Base-by-base conservation (phyloP, 805 yeast species). In the Hanseniaspora mollemarum region DNA sequence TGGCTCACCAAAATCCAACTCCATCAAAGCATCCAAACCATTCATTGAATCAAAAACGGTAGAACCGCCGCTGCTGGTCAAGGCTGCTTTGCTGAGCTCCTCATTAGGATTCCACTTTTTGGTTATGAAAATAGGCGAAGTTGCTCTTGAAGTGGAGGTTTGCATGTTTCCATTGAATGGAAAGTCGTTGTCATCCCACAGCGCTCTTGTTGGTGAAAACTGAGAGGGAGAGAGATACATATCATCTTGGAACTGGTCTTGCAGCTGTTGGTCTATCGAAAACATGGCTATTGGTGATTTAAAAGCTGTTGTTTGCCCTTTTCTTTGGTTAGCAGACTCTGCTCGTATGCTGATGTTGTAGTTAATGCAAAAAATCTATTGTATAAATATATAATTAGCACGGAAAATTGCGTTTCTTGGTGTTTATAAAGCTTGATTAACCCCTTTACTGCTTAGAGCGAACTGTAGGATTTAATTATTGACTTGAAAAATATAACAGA, bases 91-190 rank as follows among this genome's bases (percentile, higher is more conserved):
- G 19, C 21, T 8, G 9, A 25, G 5, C 3, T 24, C 31, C 5
- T 39, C 43, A 25, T 39, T 16, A 8, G 4, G 24, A 2, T 19
- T 21, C 51, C 44, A 40, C 2, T 31, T 26, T 22, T 40, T 35
- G 5, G 51, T 48, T n/a, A 48, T 48, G 18, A 32, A 25, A 7
- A 48, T 48, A 5, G 51, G 51, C 1, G 51, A 48, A 15, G 51
- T 48, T 24, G 21, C 45, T 40, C 40, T 38, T 4, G 51, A 48
- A 31, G 39, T 22, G 16, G 39, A n/a, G 16, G 26, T 3, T 22
- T 37, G 41, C 3, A 8, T 19, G 13, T 12, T 13, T 4, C 26
- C 22, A 26, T n/a, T 39, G 22, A 9, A 8, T 3, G n/a, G 4
- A 3, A 22, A 12, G 13, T 37, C 41, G 4, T 4, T 37, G 8